Conservation (phyloP, 2,329 filamentous ascomycete genomes). For the Colletotrichum tropicale region DNA sequence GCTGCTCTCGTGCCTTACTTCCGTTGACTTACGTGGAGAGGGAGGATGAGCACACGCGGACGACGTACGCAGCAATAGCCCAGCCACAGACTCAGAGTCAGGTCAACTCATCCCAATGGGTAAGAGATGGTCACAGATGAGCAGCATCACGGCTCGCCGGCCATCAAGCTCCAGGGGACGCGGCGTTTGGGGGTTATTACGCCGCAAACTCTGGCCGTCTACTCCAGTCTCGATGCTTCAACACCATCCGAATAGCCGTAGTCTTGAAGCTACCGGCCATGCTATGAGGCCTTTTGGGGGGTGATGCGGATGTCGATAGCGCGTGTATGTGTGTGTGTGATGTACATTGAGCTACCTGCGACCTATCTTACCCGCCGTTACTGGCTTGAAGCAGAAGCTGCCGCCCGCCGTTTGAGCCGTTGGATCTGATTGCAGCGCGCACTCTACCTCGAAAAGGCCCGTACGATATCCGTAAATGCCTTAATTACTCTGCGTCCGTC, state of each 20-base stretch:
- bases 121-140: background rate
- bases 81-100: background rate
- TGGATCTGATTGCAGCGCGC: background rate
- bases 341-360: slow-evolving; percentile 2
- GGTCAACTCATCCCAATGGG: background rate
- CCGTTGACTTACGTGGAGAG: background rate
- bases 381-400: background rate
- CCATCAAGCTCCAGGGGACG: background rate
- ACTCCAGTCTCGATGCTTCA: background rate
- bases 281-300: background rate
- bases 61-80: background rate
- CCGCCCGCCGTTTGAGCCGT: background rate
- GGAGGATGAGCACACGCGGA: background rate
- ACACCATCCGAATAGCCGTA: background rate
- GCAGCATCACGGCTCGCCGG: background rate
- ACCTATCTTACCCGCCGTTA: background rate
- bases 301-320: background rate
- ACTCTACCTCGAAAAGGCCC: background rate
- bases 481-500: background rate
- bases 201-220: background rate
- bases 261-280: background rate
- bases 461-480: background rate
- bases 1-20: background rate
- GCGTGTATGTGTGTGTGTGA: background rate
- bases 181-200: slow-evolving; percentile 3